Percentiles rank a stretch among this genome's conserved stretches.
Evolutionary conservation across 1,284 basidiomycete genomes (phyloP).

Genomic region (Microbotryum lychnidis-dioicae): DNA sequence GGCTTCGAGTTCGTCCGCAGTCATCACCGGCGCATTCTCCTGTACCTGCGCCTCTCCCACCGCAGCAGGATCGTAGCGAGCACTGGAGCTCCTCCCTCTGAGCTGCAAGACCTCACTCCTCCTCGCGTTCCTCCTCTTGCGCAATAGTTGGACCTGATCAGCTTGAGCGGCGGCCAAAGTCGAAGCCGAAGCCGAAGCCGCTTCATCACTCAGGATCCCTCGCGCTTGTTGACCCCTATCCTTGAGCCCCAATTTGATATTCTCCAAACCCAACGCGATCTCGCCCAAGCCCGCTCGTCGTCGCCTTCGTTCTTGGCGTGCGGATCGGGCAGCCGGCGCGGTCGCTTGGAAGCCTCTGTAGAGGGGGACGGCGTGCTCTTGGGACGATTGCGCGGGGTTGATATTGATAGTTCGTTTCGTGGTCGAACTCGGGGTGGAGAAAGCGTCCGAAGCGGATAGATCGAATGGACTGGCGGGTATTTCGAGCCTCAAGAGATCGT

Average conservation of each 20-base stretch:
- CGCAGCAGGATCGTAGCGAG: neutral
- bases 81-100: slow-evolving; percentile 2
- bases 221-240: slow-evolving; percentile 65
- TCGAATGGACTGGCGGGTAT: slow-evolving; percentile 27
- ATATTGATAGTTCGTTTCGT: too few species aligned
- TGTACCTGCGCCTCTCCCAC: slow-evolving; percentile 50
- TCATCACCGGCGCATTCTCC: slow-evolving; percentile 45
- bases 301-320: slow-evolving; percentile 63
- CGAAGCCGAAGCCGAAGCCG: slow-evolving; percentile 36
- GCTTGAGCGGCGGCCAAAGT: slow-evolving; percentile 39
- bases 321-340: slow-evolving; percentile 72
- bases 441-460: slow-evolving; percentile 2
- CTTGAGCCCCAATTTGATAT: slow-evolving; percentile 57
- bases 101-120: slow-evolving; percentile 49
- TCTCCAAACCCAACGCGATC: slow-evolving; percentile 62
- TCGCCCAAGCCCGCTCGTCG: slow-evolving; percentile 50
- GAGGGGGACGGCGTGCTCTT: slow-evolving; percentile 41
- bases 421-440: neutral
- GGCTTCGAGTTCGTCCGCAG: slow-evolving; percentile 10
- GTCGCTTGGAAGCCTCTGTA: slow-evolving; percentile 84
- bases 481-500: slow-evolving; percentile 30
- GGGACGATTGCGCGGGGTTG: neutral
- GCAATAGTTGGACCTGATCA: slow-evolving; percentile 45
- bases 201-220: slow-evolving; percentile 61
- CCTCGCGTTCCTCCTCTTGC: slow-evolving; percentile 50